Base-by-base conservation (phyloP, 495 filamentous ascomycete genomes). In the Cairneyella variabilis region DNA sequence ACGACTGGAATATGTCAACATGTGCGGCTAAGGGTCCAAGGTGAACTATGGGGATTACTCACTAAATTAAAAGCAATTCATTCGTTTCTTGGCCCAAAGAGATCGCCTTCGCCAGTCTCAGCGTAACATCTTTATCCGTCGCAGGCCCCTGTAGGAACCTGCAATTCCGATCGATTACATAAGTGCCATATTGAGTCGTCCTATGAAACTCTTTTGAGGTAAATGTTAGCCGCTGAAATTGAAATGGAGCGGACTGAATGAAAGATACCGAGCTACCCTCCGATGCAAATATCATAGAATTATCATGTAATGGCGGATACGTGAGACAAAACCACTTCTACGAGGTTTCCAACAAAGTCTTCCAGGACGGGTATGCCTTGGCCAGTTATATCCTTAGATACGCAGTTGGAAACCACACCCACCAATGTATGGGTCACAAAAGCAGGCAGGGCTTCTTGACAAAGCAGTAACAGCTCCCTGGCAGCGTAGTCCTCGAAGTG, bases 231-330 rank as follows among this genome's bases (percentile, higher is more conserved):
- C 18, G 18, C n/a, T 10, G 38, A 6, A 21, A 5, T 3, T 43
- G 23, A 12, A 22, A 43, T 22, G 3, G 8, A 8, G 14, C 8
- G 8, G 14, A 34, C 14, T 34, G 30, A 34, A 8, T 22, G 10
- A 38, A 17, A 36, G 4, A 14, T 12, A 27, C 6, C 34, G 11
- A 25, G 9, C 26, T 26, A 82, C 81, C 81, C 70, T 83, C 78
- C 2, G 80, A 84, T 18, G 82, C 81, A 63, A 84, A 86, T 6
- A 85, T 76, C 46, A 87, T 82, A 3, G 83, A 83, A 63, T 86
- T 86, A 57, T 84, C 83, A 3, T 74, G 69, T 54, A 79, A 61
- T 36, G 79, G 78, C 8, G 83, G 83, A 68, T 87, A 83, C 9
- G 79, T 83, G 42, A 85, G 65, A 59, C 83, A 83, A 54, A 85